Percentiles rank a stretch among this genome's conserved stretches.
Evolutionary conservation across 176 grass and related monocot genomes (phyloP).

Genomic region (Miscanthus lutarioriparius): DNA sequence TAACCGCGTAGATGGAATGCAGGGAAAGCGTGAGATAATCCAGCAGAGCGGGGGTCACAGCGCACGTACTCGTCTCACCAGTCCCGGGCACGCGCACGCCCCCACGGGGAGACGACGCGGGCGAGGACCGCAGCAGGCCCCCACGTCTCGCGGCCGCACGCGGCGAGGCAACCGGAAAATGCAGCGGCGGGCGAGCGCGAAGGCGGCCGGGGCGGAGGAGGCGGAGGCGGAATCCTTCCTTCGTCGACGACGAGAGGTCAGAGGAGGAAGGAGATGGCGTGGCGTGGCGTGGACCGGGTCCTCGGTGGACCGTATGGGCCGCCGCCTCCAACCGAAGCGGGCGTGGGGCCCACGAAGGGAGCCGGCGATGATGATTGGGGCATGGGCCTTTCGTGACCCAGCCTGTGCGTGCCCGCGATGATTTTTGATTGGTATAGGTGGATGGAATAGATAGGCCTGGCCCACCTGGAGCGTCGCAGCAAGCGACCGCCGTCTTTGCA

Average conservation of each 20-base stretch:
- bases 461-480: background rate
- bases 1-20: conserved; percentile 13
- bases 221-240: background rate
- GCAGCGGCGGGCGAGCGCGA: background rate
- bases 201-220: background rate
- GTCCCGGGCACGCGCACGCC: background rate
- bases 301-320: conserved; percentile 21
- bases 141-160: background rate
- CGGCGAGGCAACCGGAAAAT: background rate
- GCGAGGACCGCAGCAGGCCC: background rate
- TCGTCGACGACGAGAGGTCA: conserved; percentile 2
- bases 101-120: background rate
- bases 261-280: conserved; percentile 26
- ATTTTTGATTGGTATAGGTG: background rate
- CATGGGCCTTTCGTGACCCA: background rate
- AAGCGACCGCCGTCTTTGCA: background rate
- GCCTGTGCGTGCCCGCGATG: background rate
- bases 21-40: background rate
- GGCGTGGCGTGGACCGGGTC: conserved; percentile 22
- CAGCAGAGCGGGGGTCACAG: background rate
- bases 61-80: background rate
- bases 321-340: background rate
- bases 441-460: background rate
- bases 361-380: background rate
- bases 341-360: background rate